Evolutionary conservation across 2,329 filamentous ascomycete genomes (phyloP).

Genomic region (Allantophomopsis lycopodina): DNA sequence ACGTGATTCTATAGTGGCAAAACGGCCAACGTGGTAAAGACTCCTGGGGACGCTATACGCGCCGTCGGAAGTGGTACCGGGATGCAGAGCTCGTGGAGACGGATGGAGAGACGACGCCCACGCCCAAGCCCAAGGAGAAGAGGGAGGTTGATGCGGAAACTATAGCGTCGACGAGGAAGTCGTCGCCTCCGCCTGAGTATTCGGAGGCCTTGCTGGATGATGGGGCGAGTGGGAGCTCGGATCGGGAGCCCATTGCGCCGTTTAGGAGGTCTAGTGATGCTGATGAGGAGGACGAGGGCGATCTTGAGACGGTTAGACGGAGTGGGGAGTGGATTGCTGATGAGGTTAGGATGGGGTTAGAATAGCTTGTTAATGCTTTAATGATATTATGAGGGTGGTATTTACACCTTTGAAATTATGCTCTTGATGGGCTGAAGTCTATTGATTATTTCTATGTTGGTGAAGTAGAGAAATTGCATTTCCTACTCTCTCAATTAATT

Average conservation of each 20-base stretch:
- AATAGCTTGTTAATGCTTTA: slow-evolving; percentile 26
- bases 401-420: too few species aligned
- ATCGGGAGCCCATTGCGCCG: slow-evolving; percentile 6
- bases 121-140: not conserved
- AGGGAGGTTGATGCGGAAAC: not conserved
- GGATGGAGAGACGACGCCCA: slow-evolving; percentile 20
- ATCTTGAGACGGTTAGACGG: slow-evolving; percentile 5
- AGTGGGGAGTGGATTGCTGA: slow-evolving; percentile 47
- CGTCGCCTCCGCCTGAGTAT: slow-evolving; percentile 6
- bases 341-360: slow-evolving; percentile 71
- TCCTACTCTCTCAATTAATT: too few species aligned
- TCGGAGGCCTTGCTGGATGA: slow-evolving; percentile 2
- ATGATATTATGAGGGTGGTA: too few species aligned
- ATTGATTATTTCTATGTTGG: too few species aligned
- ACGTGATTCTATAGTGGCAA: slow-evolving; percentile 52
- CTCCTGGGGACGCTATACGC: slow-evolving; percentile 89
- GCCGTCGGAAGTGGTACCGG: slow-evolving; percentile 88
- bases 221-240: slow-evolving; percentile 2
- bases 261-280: slow-evolving; percentile 4
- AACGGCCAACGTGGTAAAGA: slow-evolving; percentile 74
- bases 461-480: too few species aligned
- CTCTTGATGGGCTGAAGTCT: too few species aligned
- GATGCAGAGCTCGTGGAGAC: slow-evolving; percentile 90
- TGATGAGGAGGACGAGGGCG: slow-evolving; percentile 7
- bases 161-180: slow-evolving; percentile 1